phyloP scores from a whole-genome alignment of 371 early-diverging fungal genomes.

The Parasitella parasitica region DNA sequence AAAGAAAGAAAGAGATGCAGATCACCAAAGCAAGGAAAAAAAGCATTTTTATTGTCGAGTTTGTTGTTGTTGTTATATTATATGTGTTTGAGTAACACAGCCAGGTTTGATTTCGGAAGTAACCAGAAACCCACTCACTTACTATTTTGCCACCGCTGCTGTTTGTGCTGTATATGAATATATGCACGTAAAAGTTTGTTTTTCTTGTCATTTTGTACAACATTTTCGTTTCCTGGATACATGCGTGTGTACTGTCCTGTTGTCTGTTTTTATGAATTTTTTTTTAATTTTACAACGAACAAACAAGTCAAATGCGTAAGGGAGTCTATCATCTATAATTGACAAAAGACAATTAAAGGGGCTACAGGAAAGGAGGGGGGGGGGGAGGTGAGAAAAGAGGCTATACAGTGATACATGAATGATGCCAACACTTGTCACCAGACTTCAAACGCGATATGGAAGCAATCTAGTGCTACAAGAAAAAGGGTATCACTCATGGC shows the following conservation, averaged over 20 bases:
- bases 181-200: constrained; percentile 1
- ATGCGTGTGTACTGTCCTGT: no score
- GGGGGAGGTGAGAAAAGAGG: background rate
- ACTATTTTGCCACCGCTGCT: background rate
- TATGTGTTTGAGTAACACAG: background rate
- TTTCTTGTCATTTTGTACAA: background rate
- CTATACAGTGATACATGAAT: constrained; percentile 1
- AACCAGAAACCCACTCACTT: background rate
- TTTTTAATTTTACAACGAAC: background rate
- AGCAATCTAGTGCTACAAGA: background rate
- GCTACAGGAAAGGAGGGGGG: background rate
- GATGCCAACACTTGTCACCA: constrained; percentile 3
- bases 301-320: background rate
- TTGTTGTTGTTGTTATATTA: background rate
- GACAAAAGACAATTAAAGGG: background rate
- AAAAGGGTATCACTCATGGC: background rate
- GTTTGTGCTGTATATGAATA: background rate
- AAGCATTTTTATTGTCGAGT: background rate
- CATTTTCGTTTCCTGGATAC: background rate
- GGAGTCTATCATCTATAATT: background rate
- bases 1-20: background rate
- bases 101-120: constrained; percentile 5
- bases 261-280: no score
- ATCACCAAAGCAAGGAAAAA: background rate
- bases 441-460: constrained; percentile 1